Conservation (phyloP, 495 filamentous ascomycete genomes). For the Penicillium silybi region DNA sequence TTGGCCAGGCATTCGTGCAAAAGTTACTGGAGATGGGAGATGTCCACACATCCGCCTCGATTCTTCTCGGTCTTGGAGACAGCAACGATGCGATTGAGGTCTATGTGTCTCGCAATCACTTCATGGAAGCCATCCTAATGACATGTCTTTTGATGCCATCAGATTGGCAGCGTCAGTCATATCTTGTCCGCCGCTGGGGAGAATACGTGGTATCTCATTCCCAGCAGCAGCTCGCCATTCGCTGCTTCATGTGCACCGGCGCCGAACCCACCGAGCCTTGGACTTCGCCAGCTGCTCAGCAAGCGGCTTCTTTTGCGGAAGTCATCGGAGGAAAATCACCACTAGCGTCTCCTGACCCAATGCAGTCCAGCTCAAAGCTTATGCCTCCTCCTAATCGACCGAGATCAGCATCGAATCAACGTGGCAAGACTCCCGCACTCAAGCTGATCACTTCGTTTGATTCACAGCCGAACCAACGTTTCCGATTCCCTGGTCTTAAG, state of each 20-base stretch:
- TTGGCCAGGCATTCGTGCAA: slow-evolving; percentile 89
- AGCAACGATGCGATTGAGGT: slow-evolving; percentile 94
- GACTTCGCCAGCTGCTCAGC: slow-evolving; percentile 75
- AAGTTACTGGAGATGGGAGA: slow-evolving; percentile 85
- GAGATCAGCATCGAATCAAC: slow-evolving; percentile 21
- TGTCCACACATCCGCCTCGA: slow-evolving; percentile 84
- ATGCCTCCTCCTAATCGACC: slow-evolving; percentile 26
- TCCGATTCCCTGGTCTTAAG: slow-evolving; percentile 62
- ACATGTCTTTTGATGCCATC: slow-evolving; percentile 67
- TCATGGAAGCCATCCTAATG: slow-evolving; percentile 84
- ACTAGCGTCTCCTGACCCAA: slow-evolving; percentile 35
- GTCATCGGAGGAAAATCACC: slow-evolving; percentile 41
- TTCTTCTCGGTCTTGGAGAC: slow-evolving; percentile 88
- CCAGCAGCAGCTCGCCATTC: slow-evolving; percentile 84
- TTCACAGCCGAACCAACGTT: slow-evolving; percentile 50
- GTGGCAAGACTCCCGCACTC: slow-evolving; percentile 74
- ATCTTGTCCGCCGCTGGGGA: slow-evolving; percentile 90
- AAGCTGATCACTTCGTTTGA: slow-evolving; percentile 92
- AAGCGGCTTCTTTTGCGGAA: slow-evolving; percentile 48
- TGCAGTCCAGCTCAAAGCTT: slow-evolving; percentile 26
- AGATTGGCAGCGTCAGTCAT: slow-evolving; percentile 87
- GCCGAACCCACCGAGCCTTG: slow-evolving; percentile 75
- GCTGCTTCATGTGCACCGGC: slow-evolving; percentile 84
- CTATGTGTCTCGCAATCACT: slow-evolving; percentile 86
- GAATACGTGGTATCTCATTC: slow-evolving; percentile 83